Evolutionary conservation across 2,329 filamentous ascomycete genomes (phyloP).

Genomic region (Exophiala sideris): DNA sequence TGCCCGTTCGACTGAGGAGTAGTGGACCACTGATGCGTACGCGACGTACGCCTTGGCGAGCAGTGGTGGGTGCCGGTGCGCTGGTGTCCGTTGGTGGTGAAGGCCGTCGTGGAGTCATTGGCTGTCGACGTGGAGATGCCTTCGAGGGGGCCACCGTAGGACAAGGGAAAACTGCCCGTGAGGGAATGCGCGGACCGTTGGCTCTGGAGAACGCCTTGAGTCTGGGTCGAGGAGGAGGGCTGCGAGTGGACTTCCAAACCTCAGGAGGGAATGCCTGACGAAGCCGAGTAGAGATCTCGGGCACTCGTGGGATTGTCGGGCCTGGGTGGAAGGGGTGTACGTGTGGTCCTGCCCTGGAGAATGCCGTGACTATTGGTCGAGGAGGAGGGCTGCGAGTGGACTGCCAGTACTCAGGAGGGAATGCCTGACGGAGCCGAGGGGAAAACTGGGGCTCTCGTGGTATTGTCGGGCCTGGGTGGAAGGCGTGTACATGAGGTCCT

Average conservation of each 20-base stretch:
- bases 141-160: too few relatives aligned
- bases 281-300: neutral
- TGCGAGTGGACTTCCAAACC: too few relatives aligned
- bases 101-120: neutral
- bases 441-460: neutral
- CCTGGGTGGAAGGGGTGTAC: neutral
- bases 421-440: too few relatives aligned
- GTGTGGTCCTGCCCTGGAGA: neutral
- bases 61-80: neutral
- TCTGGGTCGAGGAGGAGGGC: neutral
- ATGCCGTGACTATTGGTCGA: neutral
- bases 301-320: neutral
- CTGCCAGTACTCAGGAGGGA: too few relatives aligned
- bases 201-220: slow-evolving; percentile 2
- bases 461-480: neutral
- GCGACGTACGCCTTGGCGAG: slow-evolving; percentile 1
- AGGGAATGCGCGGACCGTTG: neutral
- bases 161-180: too few relatives aligned
- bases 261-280: too few relatives aligned
- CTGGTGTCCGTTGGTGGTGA: neutral
- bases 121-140: neutral
- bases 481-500: neutral
- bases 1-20: neutral
- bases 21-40: neutral
- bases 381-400: neutral